Evolutionary conservation across 805 yeast genomes (phyloP), one percentile per base, ranked within the genome.

Genomic region (Teunomyces lycoperdinae): DNA sequence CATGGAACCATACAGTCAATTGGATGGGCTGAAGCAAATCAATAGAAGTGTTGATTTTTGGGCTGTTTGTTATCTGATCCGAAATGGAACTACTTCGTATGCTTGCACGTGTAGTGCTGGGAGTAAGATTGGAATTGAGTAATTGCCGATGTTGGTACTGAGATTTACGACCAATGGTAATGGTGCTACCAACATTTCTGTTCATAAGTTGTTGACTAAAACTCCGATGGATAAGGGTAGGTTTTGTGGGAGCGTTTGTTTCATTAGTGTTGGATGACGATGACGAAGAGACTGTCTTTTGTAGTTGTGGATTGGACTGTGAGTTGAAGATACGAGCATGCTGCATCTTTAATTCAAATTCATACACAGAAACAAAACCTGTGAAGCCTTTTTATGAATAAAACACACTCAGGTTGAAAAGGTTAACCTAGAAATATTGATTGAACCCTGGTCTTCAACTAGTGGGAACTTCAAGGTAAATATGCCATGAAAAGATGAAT

Each of bases 1-100:
- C 96, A 59, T 91, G 97, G 55, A 87, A 77, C 74, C 83, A 73
- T n/a, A 71, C 65, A 5, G 76, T 74, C 50, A 78, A 49, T 44
- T 70, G 77, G 1, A 72, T 62, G 0, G 78, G 75, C 13, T 26
- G 29, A 20, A 13, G 26, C 5, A 13, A 9, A 38, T 38, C 41
- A 24, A 38, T 9, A 5, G 27, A 6, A 4, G 30, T 20, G 6
- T 26, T 26, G 10, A 28, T 41, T 28, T 11, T 24, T 6, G 43
- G 34, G 7, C 43, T 43, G 17, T 40, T 29, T 20, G 13, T 29
- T 13, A 11, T 20, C 8, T 33, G 44, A 14, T 40, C 31, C 5
- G 48, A 13, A 5, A 17, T 26, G 24, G 33, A 30, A 16, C 48
- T 46, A n/a, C 45, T 45, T 20, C 34, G 26, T 30, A 39, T 39